phyloP scores from a whole-genome alignment of 176 grass and related monocot genomes.

The Oryza punctata region DNA sequence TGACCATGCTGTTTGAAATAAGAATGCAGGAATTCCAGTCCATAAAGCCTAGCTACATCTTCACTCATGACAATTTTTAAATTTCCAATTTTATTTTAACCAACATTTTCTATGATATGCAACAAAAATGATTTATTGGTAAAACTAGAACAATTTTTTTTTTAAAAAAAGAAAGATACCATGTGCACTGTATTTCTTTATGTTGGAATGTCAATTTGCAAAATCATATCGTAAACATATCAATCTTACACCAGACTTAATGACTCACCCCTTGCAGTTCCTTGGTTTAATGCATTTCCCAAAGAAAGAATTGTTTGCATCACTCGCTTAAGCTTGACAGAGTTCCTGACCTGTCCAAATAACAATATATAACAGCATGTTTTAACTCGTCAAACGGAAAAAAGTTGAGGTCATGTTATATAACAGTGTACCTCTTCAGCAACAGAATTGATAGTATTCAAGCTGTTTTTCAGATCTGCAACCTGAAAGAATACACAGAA shows the following conservation, averaged over 20 bases:
- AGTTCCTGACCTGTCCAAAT: constrained; percentile 71
- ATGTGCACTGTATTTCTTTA: constrained; percentile 7
- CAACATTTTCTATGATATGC: background rate
- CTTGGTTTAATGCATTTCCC: constrained; percentile 96
- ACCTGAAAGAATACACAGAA: constrained; percentile 58
- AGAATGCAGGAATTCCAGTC: background rate
- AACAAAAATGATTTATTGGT: background rate
- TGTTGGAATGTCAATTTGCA: constrained; percentile 17
- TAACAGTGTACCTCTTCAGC: constrained; percentile 72
- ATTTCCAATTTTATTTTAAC: constrained; percentile 9
- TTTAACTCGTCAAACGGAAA: constrained; percentile 22
- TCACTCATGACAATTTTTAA: background rate
- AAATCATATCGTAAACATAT: constrained; percentile 26
- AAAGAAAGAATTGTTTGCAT: constrained; percentile 98
- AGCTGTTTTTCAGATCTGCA: constrained; percentile 74
- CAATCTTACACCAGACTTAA: constrained; percentile 1
- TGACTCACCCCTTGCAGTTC: constrained; percentile 92
- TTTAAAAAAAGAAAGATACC: background rate
- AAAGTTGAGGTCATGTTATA: background rate
- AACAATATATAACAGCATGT: constrained; percentile 36
- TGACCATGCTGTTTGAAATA: background rate
- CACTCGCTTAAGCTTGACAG: constrained; percentile 78
- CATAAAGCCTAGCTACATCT: constrained; percentile 24
- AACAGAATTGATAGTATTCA: constrained; percentile 73
- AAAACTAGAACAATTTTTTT: background rate